phyloP scores from a whole-genome alignment of 257 asterid genomes.

The Capsicum rhomboideum region DNA sequence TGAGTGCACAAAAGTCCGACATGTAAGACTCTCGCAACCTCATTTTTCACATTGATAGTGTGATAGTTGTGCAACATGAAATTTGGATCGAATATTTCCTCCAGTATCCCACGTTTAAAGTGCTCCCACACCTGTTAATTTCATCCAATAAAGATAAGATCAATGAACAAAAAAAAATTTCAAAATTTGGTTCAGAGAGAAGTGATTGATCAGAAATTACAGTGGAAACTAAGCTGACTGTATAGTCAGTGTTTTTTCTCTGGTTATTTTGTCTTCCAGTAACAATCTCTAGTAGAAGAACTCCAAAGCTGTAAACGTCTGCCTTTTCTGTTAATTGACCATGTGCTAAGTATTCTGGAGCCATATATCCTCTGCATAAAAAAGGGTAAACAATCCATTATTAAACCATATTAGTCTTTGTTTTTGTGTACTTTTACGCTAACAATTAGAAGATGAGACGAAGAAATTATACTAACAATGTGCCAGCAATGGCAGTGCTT shows the following conservation, averaged over 20 bases:
- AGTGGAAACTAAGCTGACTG: slow-evolving; percentile 20
- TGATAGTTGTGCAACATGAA: slow-evolving; percentile 23
- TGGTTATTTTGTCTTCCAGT: slow-evolving; percentile 26
- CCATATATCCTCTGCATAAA: slow-evolving; percentile 34
- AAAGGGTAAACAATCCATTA: background rate
- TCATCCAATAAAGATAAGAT: background rate
- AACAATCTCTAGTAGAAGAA: slow-evolving; percentile 25
- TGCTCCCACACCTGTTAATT: slow-evolving; percentile 27
- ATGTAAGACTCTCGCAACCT: slow-evolving; percentile 5
- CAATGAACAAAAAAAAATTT: background rate
- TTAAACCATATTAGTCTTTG: background rate
- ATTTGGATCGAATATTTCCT: slow-evolving; percentile 28
- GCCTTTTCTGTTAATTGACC: slow-evolving; percentile 32
- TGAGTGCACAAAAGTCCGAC: slow-evolving; percentile 13
- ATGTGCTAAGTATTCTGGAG: slow-evolving; percentile 35
- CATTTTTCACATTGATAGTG: background rate
- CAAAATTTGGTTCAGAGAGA: background rate
- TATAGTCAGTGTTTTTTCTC: slow-evolving; percentile 14
- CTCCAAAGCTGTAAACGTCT: slow-evolving; percentile 35
- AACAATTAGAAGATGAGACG: background rate
- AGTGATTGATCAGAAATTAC: slow-evolving; percentile 10
- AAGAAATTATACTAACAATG: slow-evolving; percentile 19
- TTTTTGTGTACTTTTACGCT: background rate
- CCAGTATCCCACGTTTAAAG: slow-evolving; percentile 18
- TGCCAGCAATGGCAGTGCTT: slow-evolving; percentile 38